These are phyloP conservation scores for Sporisorium scitamineum DNA, from an alignment of 1,284 basidiomycete species.

Conservation along the genomic window DNA sequence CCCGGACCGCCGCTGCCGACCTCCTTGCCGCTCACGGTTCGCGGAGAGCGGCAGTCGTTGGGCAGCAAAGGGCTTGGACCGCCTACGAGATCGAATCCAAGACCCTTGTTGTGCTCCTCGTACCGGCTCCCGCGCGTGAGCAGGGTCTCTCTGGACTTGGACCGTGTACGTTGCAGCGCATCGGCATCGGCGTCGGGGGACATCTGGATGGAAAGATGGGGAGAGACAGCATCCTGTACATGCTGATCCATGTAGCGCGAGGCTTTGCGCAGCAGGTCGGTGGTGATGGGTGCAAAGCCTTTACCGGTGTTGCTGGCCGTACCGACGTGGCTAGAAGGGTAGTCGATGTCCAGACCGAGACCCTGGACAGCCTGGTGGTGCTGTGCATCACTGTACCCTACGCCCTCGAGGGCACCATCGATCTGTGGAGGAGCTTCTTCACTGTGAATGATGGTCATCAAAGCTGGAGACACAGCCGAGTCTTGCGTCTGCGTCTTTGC, in stretches of 20 bases:
- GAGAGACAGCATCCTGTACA: constrained; percentile 15
- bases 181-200: constrained; percentile 22
- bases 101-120: constrained; percentile 10
- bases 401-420: neutral
- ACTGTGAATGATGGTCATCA: constrained; percentile 40
- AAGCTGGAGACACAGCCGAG: constrained; percentile 22
- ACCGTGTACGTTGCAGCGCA: constrained; percentile 7
- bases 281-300: constrained; percentile 36
- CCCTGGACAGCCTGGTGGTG: constrained; percentile 12
- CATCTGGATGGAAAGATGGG: constrained; percentile 49
- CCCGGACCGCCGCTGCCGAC: constrained; percentile 16
- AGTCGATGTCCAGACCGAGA: constrained; percentile 33
- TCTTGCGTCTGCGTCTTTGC: constrained; percentile 2
- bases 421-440: constrained; percentile 23
- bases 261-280: constrained; percentile 32
- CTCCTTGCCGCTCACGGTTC: constrained; percentile 33
- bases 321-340: neutral
- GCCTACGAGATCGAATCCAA: constrained; percentile 13
- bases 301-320: constrained; percentile 2
- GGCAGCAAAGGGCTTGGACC: constrained; percentile 43
- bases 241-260: constrained; percentile 19
- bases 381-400: neutral
- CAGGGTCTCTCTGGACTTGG: constrained; percentile 27
- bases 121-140: constrained; percentile 21
- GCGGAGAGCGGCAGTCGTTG: constrained; percentile 44